These are phyloP conservation scores for Blastobotrys capitulatus DNA, from an alignment of 1,139 yeast species.

Conservation along the genomic window DNA sequence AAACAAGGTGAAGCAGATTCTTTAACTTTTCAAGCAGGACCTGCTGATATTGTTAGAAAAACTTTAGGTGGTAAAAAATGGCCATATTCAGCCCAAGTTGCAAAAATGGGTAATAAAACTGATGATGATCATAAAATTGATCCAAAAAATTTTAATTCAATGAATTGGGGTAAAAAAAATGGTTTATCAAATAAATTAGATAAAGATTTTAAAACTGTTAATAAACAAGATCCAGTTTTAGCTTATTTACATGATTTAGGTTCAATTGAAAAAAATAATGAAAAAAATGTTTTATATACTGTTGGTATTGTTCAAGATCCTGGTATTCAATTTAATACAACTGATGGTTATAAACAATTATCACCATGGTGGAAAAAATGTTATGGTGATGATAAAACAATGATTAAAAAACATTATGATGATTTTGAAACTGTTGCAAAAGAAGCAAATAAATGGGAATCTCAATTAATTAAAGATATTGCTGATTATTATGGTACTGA, in stretches of 20 bases:
- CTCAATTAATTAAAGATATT: slow-evolving; percentile 1
- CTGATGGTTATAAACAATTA: not conserved
- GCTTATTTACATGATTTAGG: slow-evolving; percentile 8
- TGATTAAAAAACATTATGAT: slow-evolving; percentile 5
- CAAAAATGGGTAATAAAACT: slow-evolving; percentile 4
- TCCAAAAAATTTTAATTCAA: not conserved
- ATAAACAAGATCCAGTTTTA: slow-evolving; percentile 5
- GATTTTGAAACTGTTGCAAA: slow-evolving; percentile 2
- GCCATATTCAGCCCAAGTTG: not conserved
- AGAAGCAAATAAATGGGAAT: not conserved
- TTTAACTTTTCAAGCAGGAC: slow-evolving; percentile 1
- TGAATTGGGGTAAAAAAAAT: not conserved
- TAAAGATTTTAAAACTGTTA: slow-evolving; percentile 2
- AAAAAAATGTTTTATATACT: slow-evolving; percentile 1
- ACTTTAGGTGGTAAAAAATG: not conserved
- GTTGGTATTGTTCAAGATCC: slow-evolving; percentile 8
- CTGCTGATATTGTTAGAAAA: not conserved
- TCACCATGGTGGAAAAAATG: slow-evolving; percentile 11
- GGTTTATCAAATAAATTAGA: slow-evolving; percentile 1
- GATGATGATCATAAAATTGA: slow-evolving; percentile 1
- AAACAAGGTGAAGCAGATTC: not conserved
- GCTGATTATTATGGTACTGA: slow-evolving; percentile 2
- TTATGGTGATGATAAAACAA: not conserved
- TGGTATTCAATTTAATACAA: slow-evolving; percentile 1
- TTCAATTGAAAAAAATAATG: not conserved